Evolutionary conservation across 139 green algal species (phyloP).

Genomic region (Micractinium conductrix): DNA sequence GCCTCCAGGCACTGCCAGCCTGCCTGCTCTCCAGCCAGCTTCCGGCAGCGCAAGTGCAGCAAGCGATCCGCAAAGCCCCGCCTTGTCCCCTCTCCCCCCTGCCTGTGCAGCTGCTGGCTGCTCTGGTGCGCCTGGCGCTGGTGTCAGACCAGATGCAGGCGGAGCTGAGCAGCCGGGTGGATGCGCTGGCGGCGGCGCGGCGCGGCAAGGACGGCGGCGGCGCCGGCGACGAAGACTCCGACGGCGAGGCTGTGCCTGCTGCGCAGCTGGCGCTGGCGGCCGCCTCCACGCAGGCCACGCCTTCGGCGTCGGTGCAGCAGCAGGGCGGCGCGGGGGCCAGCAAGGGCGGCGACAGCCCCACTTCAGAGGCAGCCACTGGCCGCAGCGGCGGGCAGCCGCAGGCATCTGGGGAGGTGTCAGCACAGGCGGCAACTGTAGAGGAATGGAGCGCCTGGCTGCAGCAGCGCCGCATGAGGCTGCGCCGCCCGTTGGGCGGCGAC

Average conservation of each 20-base stretch:
- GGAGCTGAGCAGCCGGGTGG: constrained; percentile 60
- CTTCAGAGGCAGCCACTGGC: not conserved
- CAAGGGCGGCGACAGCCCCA: not conserved
- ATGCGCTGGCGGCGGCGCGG: constrained; percentile 43
- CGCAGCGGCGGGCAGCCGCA: not conserved
- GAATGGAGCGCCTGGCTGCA: constrained; percentile 51
- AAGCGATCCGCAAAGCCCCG: too few relatives aligned
- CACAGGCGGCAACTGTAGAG: not conserved
- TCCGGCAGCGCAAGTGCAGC: too few relatives aligned
- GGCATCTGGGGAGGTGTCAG: not conserved
- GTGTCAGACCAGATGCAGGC: constrained; percentile 62
- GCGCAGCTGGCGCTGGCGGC: not conserved
- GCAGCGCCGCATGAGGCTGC: constrained; percentile 66
- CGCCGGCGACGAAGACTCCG: constrained; percentile 32
- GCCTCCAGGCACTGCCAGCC: too few relatives aligned
- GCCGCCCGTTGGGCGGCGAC: constrained; percentile 74
- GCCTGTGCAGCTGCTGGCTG: constrained; percentile 56
- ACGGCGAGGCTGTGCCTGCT: constrained; percentile 7
- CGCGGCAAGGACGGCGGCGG: not conserved
- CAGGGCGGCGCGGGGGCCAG: not conserved
- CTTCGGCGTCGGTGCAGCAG: not conserved
- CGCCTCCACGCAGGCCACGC: not conserved
- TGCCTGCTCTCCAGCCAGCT: too few relatives aligned
- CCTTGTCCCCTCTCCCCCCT: too few relatives aligned
- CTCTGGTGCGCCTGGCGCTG: constrained; percentile 69